phyloP scores from a whole-genome alignment of 495 filamentous ascomycete genomes.

The Corynascus novoguineensis region DNA sequence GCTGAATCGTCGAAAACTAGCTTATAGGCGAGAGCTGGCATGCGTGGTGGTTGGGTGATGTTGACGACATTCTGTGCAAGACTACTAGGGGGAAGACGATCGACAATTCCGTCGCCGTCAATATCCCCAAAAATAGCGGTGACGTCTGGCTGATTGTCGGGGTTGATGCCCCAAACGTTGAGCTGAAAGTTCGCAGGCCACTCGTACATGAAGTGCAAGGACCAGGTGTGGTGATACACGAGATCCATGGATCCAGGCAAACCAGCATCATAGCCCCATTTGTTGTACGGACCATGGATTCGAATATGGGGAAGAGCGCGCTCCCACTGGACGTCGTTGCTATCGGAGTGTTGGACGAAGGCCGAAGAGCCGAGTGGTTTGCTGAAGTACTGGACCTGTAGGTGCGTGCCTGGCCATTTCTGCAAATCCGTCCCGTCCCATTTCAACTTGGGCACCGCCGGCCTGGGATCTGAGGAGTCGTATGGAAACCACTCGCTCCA shows the following conservation, averaged over 20 bases:
- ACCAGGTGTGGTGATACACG: constrained; percentile 52
- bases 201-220: constrained; percentile 58
- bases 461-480: constrained; percentile 37
- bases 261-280: constrained; percentile 64
- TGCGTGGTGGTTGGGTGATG: constrained; percentile 51
- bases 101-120: constrained; percentile 49
- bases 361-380: constrained; percentile 58
- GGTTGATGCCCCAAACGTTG: constrained; percentile 66
- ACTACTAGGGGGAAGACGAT: constrained; percentile 59
- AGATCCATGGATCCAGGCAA: constrained; percentile 52
- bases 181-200: constrained; percentile 60
- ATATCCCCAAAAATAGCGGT: constrained; percentile 33
- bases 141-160: constrained; percentile 56
- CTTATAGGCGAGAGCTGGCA: constrained; percentile 53
- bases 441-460: constrained; percentile 33
- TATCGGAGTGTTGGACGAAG: constrained; percentile 60
- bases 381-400: constrained; percentile 65
- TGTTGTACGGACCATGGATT: constrained; percentile 60
- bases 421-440: constrained; percentile 62
- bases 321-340: constrained; percentile 33
- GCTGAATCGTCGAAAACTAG: constrained; percentile 54
- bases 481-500: constrained; percentile 59
- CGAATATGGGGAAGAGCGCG: constrained; percentile 58
- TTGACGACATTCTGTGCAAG: constrained; percentile 53
- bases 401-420: constrained; percentile 59